These are phyloP conservation scores for Fonsecaea pedrosoi DNA, from an alignment of 2,329 filamentous ascomycete genomes.

Conservation along the genomic window DNA sequence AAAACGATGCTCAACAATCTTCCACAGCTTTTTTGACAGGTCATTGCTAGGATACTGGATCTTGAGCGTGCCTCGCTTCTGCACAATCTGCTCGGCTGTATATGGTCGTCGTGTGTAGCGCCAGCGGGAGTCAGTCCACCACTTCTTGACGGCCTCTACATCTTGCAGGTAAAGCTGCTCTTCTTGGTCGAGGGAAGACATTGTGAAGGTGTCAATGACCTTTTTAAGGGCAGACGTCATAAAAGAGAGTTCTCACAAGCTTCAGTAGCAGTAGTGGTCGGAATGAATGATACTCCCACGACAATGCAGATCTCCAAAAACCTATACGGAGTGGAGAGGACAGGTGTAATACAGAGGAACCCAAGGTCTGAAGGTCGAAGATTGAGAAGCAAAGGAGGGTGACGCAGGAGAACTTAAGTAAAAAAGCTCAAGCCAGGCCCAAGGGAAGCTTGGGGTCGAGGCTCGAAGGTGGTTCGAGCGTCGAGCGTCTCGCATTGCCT, in stretches of 20 bases:
- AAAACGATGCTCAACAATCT: constrained; percentile 84
- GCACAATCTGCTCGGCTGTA: constrained; percentile 95
- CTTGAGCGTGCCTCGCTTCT: constrained; percentile 89
- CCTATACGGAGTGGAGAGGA: background rate
- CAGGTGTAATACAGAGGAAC: constrained; percentile 7
- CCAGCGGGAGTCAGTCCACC: constrained; percentile 95
- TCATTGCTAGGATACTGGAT: constrained; percentile 90
- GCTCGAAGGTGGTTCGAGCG: constrained; percentile 11
- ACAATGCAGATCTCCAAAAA: background rate
- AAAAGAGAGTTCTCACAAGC: constrained; percentile 3
- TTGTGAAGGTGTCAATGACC: constrained; percentile 40
- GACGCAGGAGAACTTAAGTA: constrained; percentile 29
- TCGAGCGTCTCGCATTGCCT: constrained; percentile 10
- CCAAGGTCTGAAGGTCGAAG: constrained; percentile 4
- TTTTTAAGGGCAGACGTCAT: constrained; percentile 30
- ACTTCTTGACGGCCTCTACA: constrained; percentile 85
- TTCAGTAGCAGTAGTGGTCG: background rate
- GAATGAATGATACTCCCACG: constrained; percentile 8
- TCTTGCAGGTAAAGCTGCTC: constrained; percentile 79
- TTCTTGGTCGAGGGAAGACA: constrained; percentile 65
- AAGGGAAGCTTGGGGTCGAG: constrained; percentile 7
- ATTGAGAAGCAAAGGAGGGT: constrained; percentile 19
- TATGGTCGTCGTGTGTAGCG: constrained; percentile 89
- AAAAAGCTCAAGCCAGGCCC: constrained; percentile 12
- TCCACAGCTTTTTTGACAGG: constrained; percentile 94